Percentiles rank a stretch among this genome's conserved stretches.
phyloP scores from a whole-genome alignment of 768 basidiomycete genomes.

The Rhizopogon vesiculosus region DNA sequence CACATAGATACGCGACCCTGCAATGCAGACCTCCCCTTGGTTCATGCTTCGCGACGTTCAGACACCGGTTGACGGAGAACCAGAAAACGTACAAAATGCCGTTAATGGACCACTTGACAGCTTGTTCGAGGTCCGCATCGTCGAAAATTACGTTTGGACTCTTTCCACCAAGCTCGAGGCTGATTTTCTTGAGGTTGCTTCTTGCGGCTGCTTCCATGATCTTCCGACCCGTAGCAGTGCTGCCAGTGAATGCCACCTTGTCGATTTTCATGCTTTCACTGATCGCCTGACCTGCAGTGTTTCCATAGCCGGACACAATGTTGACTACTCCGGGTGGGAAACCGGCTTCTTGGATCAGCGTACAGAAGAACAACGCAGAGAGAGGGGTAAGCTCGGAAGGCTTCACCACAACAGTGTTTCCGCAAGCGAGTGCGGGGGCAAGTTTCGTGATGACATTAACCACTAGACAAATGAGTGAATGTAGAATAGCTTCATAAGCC shows the following conservation, averaged over 20 bases:
- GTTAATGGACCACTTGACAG: slow-evolving; percentile 64
- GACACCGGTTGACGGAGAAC: not conserved
- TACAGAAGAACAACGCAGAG: slow-evolving; percentile 47
- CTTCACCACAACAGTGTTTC: slow-evolving; percentile 77
- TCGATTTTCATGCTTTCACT: slow-evolving; percentile 57
- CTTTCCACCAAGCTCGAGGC: slow-evolving; percentile 56
- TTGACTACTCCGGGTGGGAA: slow-evolving; percentile 80
- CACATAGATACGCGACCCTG: slow-evolving; percentile 79
- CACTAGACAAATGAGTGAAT: slow-evolving; percentile 21
- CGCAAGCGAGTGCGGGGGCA: slow-evolving; percentile 72
- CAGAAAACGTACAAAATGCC: slow-evolving; percentile 62
- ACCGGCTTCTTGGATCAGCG: slow-evolving; percentile 62
- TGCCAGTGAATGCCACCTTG: slow-evolving; percentile 86
- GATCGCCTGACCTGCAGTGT: slow-evolving; percentile 69
- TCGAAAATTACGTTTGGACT: slow-evolving; percentile 45
- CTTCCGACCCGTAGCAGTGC: slow-evolving; percentile 72
- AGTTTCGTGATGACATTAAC: slow-evolving; percentile 71
- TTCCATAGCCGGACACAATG: slow-evolving; percentile 68
- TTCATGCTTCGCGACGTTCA: slow-evolving; percentile 45
- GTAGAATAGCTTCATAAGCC: not conserved
- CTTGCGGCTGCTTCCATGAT: slow-evolving; percentile 77
- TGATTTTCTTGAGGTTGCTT: slow-evolving; percentile 76
- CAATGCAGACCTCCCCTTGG: slow-evolving; percentile 75
- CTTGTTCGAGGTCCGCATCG: slow-evolving; percentile 43
- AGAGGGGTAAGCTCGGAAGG: slow-evolving; percentile 79